Evolutionary conservation across 2,329 filamentous ascomycete species (phyloP).

Genomic region (Ophiostoma triangulosporum): DNA sequence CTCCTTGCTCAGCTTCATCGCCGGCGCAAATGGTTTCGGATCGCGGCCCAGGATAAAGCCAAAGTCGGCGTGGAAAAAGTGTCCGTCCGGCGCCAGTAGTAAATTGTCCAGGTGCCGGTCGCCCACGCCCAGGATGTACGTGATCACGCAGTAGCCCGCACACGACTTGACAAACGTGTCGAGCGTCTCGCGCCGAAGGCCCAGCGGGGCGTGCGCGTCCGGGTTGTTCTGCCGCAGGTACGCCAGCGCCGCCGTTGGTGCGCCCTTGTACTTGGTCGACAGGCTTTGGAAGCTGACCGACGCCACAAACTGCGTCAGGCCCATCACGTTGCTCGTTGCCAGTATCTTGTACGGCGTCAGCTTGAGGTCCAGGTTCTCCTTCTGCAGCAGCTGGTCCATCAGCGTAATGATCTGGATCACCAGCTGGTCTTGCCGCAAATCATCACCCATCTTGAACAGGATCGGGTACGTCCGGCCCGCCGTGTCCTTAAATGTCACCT

Average conservation of each 20-base stretch:
- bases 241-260: constrained; percentile 46
- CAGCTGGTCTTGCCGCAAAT: constrained; percentile 89
- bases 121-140: constrained; percentile 90
- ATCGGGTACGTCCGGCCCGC: constrained; percentile 72
- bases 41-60: constrained; percentile 95
- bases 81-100: constrained; percentile 73
- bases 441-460: constrained; percentile 94
- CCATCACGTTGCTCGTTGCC: constrained; percentile 77
- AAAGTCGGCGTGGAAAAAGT: constrained; percentile 98
- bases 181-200: constrained; percentile 81
- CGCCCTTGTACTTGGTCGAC: constrained; percentile 60
- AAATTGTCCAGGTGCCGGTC: constrained; percentile 94
- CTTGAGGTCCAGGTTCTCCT: constrained; percentile 92
- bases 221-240: constrained; percentile 86
- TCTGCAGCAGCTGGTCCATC: constrained; percentile 90
- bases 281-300: constrained; percentile 76
- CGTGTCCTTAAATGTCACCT: constrained; percentile 76
- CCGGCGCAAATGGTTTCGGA: constrained; percentile 90
- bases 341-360: constrained; percentile 93
- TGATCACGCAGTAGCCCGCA: constrained; percentile 96
- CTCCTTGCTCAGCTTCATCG: constrained; percentile 93
- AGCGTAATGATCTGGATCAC: constrained; percentile 95
- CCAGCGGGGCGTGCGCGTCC: constrained; percentile 65
- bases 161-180: constrained; percentile 94
- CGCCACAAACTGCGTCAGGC: constrained; percentile 85